A percentile compares a stretch with the other conserved stretches of the same genome.
Conservation (phyloP, 1,284 basidiomycete species). For the Sporisorium exsertum region DNA sequence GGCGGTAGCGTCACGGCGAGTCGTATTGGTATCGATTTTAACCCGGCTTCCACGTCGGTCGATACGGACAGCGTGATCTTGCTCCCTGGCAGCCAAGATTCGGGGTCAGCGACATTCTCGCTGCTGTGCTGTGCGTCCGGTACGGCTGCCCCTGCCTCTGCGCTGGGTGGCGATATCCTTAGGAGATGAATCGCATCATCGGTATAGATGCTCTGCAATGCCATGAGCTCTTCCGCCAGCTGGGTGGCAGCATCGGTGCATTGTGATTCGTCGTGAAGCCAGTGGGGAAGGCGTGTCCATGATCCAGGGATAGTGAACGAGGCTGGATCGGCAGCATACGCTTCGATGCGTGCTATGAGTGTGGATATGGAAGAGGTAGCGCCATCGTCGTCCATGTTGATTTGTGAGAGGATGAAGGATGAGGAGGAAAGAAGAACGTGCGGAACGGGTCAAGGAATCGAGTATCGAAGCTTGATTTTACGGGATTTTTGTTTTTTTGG, state of each 20-base stretch:
- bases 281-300: slow-evolving; percentile 23
- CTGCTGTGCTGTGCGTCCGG: slow-evolving; percentile 6
- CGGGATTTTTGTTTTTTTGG: neutral
- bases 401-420: neutral
- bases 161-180: slow-evolving; percentile 7
- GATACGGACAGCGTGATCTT: slow-evolving; percentile 47
- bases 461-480: neutral
- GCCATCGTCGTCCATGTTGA: slow-evolving; percentile 21
- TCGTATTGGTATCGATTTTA: slow-evolving; percentile 44
- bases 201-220: slow-evolving; percentile 65
- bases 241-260: slow-evolving; percentile 36
- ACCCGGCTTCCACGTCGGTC: slow-evolving; percentile 28
- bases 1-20: slow-evolving; percentile 60
- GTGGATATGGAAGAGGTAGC: slow-evolving; percentile 4
- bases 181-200: slow-evolving; percentile 52
- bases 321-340: slow-evolving; percentile 23
- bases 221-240: slow-evolving; percentile 61
- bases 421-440: neutral
- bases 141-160: neutral
- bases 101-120: slow-evolving; percentile 27
- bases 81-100: slow-evolving; percentile 36
- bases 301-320: slow-evolving; percentile 18
- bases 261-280: slow-evolving; percentile 26
- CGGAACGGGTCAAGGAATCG: neutral
- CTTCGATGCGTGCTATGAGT: slow-evolving; percentile 41